phyloP scores from a whole-genome alignment of 2,329 filamentous ascomycete species.

The Hypoxylon sp. region DNA sequence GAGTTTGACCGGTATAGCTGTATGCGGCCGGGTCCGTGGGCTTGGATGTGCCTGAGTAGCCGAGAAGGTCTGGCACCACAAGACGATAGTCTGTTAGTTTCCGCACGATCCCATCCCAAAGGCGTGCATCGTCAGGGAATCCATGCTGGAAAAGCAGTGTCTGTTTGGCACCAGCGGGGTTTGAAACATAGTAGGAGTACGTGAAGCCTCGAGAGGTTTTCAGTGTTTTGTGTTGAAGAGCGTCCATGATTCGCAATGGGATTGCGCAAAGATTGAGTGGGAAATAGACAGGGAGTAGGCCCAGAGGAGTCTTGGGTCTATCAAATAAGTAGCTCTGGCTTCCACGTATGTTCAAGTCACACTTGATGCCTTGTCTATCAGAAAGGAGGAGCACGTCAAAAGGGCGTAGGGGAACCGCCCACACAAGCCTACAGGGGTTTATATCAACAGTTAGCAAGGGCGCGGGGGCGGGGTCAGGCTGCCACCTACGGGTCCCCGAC shows the following conservation, averaged over 20 bases:
- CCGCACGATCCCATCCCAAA: slow-evolving; percentile 60
- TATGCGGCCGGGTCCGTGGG: slow-evolving; percentile 58
- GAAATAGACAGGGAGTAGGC: background rate
- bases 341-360: background rate
- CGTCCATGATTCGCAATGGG: slow-evolving; percentile 41
- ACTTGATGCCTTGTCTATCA: background rate
- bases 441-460: too few relatives aligned
- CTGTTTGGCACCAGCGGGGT: slow-evolving; percentile 48
- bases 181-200: slow-evolving; percentile 60
- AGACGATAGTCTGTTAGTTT: slow-evolving; percentile 51
- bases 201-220: slow-evolving; percentile 53
- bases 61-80: slow-evolving; percentile 57
- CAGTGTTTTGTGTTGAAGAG: slow-evolving; percentile 51
- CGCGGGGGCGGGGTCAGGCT: too few relatives aligned
- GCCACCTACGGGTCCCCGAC: too few relatives aligned
- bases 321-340: too few relatives aligned
- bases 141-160: slow-evolving; percentile 62
- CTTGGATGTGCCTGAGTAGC: slow-evolving; percentile 59
- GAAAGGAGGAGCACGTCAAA: background rate
- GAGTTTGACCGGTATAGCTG: slow-evolving; percentile 55
- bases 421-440: background rate
- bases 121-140: slow-evolving; percentile 62
- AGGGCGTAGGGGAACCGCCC: background rate
- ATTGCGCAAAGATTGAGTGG: background rate
- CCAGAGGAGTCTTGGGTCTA: background rate